Evolutionary conservation across 1,139 yeast genomes (phyloP).

Genomic region (Taphrina betulina): DNA sequence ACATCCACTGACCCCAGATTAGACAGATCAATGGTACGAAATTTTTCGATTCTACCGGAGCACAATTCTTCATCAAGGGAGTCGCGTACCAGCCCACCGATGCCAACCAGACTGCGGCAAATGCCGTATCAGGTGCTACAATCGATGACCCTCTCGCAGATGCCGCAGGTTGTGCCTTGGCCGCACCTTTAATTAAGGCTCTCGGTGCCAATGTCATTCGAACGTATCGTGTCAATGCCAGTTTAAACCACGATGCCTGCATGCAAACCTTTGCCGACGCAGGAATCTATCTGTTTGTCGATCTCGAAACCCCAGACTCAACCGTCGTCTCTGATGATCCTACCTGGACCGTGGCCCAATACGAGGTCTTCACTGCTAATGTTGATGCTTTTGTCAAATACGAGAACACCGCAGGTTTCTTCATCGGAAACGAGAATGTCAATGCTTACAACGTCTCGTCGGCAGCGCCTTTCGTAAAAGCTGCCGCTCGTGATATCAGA

Average conservation of each 20-base stretch:
- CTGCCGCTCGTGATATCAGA: constrained; percentile 77
- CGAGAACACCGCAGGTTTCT: constrained; percentile 86
- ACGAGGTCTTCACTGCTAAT: constrained; percentile 75
- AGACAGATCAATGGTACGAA: constrained; percentile 33
- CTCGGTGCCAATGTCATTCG: constrained; percentile 81
- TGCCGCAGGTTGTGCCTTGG: constrained; percentile 67
- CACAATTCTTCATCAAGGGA: constrained; percentile 73
- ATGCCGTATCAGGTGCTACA: constrained; percentile 37
- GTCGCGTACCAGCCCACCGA: constrained; percentile 90
- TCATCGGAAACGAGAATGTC: constrained; percentile 91
- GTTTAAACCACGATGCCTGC: constrained; percentile 79
- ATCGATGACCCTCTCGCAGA: constrained; percentile 70
- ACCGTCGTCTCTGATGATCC: constrained; percentile 75
- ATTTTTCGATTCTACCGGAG: constrained; percentile 34
- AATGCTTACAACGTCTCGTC: constrained; percentile 77
- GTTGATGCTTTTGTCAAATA: constrained; percentile 79
- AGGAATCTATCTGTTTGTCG: constrained; percentile 85
- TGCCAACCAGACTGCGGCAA: constrained; percentile 58
- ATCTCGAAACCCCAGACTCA: constrained; percentile 88
- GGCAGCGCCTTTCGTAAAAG: constrained; percentile 60
- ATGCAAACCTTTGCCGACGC: constrained; percentile 89
- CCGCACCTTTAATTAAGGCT: constrained; percentile 67
- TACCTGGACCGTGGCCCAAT: constrained; percentile 85
- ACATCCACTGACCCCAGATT: background rate
- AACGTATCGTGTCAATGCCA: constrained; percentile 81